Evolutionary conservation across 257 asterid species (phyloP).

Genomic region (Solanum rostratum): DNA sequence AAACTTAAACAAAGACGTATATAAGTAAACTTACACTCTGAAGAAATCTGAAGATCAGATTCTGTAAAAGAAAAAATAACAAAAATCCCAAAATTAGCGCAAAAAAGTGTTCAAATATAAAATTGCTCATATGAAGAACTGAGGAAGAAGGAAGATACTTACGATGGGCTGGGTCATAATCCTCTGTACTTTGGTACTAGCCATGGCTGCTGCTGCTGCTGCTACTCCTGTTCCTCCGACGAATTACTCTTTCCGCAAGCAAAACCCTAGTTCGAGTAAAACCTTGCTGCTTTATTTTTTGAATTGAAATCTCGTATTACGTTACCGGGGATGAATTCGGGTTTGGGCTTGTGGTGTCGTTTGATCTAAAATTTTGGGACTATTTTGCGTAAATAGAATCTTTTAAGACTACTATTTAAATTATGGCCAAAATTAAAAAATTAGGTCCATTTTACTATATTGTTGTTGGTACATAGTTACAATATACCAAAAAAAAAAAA

Average conservation of each 20-base stretch:
- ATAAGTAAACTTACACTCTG: conserved; percentile 33
- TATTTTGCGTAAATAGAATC: neutral
- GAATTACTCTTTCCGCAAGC: neutral
- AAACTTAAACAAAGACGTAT: neutral
- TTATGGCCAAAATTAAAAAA: neutral
- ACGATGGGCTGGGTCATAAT: conserved; percentile 66
- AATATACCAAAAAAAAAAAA: no score
- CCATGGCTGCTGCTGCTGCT: conserved; percentile 27
- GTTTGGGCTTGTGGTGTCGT: neutral
- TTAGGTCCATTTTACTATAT: neutral
- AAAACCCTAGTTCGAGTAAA: neutral
- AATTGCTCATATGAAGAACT: neutral
- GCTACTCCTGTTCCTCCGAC: neutral
- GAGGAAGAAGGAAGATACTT: neutral
- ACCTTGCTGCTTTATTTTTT: neutral
- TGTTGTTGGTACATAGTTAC: neutral
- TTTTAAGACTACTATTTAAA: neutral
- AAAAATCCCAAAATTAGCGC: neutral
- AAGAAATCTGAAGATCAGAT: conserved; percentile 59
- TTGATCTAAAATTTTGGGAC: neutral
- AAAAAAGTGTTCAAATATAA: neutral
- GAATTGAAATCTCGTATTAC: neutral
- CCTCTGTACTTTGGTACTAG: conserved; percentile 57
- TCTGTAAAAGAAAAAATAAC: conserved; percentile 11
- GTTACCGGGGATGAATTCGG: neutral